Conservation (phyloP, 2,329 filamentous ascomycete species). For the Cadophora malorum region DNA sequence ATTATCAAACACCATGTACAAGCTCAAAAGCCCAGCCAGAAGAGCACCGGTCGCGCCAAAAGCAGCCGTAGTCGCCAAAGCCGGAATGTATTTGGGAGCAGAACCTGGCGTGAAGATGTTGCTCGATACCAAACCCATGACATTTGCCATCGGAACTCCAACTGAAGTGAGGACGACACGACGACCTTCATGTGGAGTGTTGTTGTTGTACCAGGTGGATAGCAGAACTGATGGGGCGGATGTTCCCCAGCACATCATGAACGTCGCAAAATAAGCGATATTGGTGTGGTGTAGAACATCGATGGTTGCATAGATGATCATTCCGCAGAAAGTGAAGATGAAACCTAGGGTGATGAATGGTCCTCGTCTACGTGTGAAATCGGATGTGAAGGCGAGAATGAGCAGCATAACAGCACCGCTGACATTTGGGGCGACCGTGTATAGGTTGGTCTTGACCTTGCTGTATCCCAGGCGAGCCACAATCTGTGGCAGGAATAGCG, state of each 20-base stretch:
- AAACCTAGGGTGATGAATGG: constrained; percentile 79
- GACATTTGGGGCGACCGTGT: constrained; percentile 81
- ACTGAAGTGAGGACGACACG: constrained; percentile 67
- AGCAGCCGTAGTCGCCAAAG: constrained; percentile 67
- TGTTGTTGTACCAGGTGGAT: constrained; percentile 62
- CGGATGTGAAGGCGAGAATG: constrained; percentile 73
- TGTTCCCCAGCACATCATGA: constrained; percentile 67
- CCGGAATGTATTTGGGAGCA: constrained; percentile 70
- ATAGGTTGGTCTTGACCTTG: constrained; percentile 72
- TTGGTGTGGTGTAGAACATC: constrained; percentile 56
- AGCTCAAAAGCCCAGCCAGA: constrained; percentile 60
- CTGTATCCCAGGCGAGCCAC: constrained; percentile 56
- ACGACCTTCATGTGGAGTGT: constrained; percentile 67
- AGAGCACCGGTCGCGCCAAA: constrained; percentile 67
- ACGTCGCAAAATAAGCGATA: constrained; percentile 69
- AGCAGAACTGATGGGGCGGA: constrained; percentile 43
- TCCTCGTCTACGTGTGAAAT: constrained; percentile 53
- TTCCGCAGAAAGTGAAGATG: constrained; percentile 75
- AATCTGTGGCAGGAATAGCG: constrained; percentile 62
- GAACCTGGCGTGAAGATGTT: constrained; percentile 73
- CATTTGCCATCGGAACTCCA: constrained; percentile 66
- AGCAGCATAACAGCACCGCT: constrained; percentile 76
- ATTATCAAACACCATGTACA: constrained; percentile 66
- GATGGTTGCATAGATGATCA: constrained; percentile 79
- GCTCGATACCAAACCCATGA: constrained; percentile 72